Evolutionary conservation across 1,139 yeast genomes (phyloP), one percentile per base, ranked within the genome.

Genomic region (Maudiozyma humilis): DNA sequence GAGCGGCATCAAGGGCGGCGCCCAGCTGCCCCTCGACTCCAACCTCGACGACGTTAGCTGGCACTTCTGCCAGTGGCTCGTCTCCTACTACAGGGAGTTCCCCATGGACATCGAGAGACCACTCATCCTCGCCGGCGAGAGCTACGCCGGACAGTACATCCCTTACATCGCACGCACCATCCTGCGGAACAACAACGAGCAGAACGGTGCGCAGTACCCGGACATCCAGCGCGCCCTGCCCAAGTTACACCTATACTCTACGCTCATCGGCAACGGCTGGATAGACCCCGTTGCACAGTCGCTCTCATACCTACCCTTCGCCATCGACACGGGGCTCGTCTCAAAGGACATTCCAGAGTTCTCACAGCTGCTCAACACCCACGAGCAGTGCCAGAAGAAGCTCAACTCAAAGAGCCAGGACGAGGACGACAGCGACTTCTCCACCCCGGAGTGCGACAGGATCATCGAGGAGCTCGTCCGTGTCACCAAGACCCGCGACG

Each of bases 181-280:
- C 15, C 55, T 78, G 44, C 66, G 73, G 1, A 63, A 73, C 41
- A 78, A 79, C 57, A 12, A 7, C 12, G 19, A 29, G 6, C 17
- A 37, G 18, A 20, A 32, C 17, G 15, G 6, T 4, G 23, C 20
- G 27, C 2, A 15, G 4, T 19, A 29, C 15, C 31, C 35, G 12
- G 27, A 13, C n/a, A 14, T 30, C 14, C 25, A 27, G 4, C 17
- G 32, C 4, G 32, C 36, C 19, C 16, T 25, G 20, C 35, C 37
- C 8, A 2, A 29, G 17, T 66, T 75, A 50, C 69, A 80, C 46
- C 60, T 89, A 45, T 70, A 75, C 49, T 91, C 89, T 0, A 59
- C 86, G n/a, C 54, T 88, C 51, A 82, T 91, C 47, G 97, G 97
- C 10, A 91, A 91, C 65, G 97, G 96, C 1, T 91, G 96, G 95